Conservation (phyloP, 345 rosid genomes). For the Salix arbutifolia region DNA sequence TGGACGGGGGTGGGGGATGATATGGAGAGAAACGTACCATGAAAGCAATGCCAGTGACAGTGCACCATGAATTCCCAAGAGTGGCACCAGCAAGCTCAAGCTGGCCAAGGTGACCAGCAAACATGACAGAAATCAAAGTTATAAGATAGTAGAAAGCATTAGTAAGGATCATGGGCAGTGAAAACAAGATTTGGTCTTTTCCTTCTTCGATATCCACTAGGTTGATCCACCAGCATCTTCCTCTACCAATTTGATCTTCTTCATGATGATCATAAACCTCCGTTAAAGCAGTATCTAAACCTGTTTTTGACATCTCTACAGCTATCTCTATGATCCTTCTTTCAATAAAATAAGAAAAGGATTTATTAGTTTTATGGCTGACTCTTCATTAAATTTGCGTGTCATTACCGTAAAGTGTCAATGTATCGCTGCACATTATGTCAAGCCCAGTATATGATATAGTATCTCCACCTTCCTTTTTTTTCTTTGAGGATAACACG, state of each 20-base stretch:
- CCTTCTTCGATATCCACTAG: conserved; percentile 47
- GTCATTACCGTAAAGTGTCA: too few relatives aligned
- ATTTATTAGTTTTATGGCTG: too few relatives aligned
- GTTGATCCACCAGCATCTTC: conserved; percentile 29
- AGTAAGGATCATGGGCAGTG: conserved; percentile 68
- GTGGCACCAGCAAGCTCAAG: conserved; percentile 80
- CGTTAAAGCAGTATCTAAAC: too few relatives aligned
- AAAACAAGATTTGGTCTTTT: conserved; percentile 49
- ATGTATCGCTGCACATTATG: too few relatives aligned
- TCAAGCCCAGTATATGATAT: too few relatives aligned
- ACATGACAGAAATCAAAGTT: conserved; percentile 67
- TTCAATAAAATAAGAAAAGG: too few relatives aligned
- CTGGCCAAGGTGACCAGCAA: conserved; percentile 72
- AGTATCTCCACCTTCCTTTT: too few relatives aligned
- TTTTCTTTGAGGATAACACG: too few relatives aligned
- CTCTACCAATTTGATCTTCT: background rate
- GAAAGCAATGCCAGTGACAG: conserved; percentile 70
- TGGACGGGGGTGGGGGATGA: too few relatives aligned
- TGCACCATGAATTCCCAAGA: conserved; percentile 83
- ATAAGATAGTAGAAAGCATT: conserved; percentile 51
- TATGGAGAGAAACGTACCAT: conserved; percentile 37
- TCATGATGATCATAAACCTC: background rate
- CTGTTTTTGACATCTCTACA: conserved; percentile 1
- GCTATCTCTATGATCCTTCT: background rate
- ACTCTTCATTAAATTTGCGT: too few relatives aligned